phyloP scores from a whole-genome alignment of 2,329 filamentous ascomycete species.

The Aspergillus intermedius region DNA sequence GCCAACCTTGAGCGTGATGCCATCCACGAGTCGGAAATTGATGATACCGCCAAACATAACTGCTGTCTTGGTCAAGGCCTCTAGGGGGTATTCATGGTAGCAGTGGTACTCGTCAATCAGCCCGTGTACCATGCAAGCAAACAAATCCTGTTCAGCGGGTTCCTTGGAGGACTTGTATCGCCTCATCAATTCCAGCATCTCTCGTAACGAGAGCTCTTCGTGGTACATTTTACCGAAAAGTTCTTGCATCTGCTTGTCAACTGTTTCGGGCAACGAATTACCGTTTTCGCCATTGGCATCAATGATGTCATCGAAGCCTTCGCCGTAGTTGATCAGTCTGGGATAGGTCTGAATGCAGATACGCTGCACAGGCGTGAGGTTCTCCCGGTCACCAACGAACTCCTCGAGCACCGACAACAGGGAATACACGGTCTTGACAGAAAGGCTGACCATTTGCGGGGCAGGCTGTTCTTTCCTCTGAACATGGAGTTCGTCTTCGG shows the following conservation, averaged over 20 bases:
- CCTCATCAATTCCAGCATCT: constrained; percentile 77
- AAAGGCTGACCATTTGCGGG: constrained; percentile 65
- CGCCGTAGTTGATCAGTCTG: constrained; percentile 89
- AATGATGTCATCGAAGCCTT: constrained; percentile 86
- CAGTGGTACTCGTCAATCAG: constrained; percentile 96
- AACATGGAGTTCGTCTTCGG: constrained; percentile 67
- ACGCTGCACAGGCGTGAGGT: constrained; percentile 74
- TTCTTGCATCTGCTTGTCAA: constrained; percentile 91
- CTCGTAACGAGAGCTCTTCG: constrained; percentile 75
- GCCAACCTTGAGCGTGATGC: constrained; percentile 86
- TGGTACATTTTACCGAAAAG: constrained; percentile 98
- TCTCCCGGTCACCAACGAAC: constrained; percentile 53
- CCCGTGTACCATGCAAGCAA: constrained; percentile 97
- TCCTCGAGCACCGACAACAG: constrained; percentile 74
- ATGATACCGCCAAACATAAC: constrained; percentile 96
- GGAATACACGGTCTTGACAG: constrained; percentile 76
- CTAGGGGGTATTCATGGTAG: constrained; percentile 91
- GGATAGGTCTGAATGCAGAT: constrained; percentile 89
- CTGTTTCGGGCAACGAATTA: constrained; percentile 71
- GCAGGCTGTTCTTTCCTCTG: constrained; percentile 64
- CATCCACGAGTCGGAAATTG: constrained; percentile 82
- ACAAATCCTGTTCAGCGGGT: constrained; percentile 82
- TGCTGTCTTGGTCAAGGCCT: constrained; percentile 89
- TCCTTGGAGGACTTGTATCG: constrained; percentile 83
- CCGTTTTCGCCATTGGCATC: constrained; percentile 73